A percentile compares a stretch with the other conserved stretches of the same genome.
Conservation (phyloP, 768 basidiomycete species). For the Saitozyma podzolica region DNA sequence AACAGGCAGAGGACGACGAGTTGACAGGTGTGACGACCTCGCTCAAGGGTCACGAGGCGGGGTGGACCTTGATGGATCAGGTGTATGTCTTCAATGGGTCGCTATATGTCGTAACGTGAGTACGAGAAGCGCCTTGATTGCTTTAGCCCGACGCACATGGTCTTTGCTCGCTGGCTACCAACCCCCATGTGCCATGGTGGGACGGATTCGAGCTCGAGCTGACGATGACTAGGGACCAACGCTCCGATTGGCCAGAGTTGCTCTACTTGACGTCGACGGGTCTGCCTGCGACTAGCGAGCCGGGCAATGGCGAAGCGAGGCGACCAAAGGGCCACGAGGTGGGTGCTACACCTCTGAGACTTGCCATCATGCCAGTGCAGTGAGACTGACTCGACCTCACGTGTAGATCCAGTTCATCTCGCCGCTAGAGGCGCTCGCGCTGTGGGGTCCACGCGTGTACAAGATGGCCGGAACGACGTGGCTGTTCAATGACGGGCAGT, state of each 20-base stretch:
- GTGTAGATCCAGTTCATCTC: slow-evolving; percentile 57
- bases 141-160: not conserved
- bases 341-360: slow-evolving; percentile 34
- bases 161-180: not conserved
- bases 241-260: slow-evolving; percentile 39
- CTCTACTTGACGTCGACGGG: slow-evolving; percentile 69
- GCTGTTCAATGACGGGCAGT: slow-evolving; percentile 52
- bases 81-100: slow-evolving; percentile 46
- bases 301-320: slow-evolving; percentile 66
- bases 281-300: slow-evolving; percentile 61
- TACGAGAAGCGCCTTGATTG: slow-evolving; percentile 5
- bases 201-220: not conserved
- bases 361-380: too few species aligned
- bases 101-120: slow-evolving; percentile 50
- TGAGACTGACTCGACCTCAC: not conserved
- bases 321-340: slow-evolving; percentile 69
- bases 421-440: slow-evolving; percentile 61
- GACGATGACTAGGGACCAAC: slow-evolving; percentile 25
- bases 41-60: slow-evolving; percentile 38
- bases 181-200: not conserved
- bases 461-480: slow-evolving; percentile 69
- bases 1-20: slow-evolving; percentile 33
- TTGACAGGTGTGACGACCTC: slow-evolving; percentile 21
- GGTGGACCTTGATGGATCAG: slow-evolving; percentile 49
- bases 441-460: slow-evolving; percentile 69